Evolutionary conservation across 2,329 filamentous ascomycete genomes (phyloP), one percentile per base, ranked within the genome.

Genomic region (Byssochlamys sp.): DNA sequence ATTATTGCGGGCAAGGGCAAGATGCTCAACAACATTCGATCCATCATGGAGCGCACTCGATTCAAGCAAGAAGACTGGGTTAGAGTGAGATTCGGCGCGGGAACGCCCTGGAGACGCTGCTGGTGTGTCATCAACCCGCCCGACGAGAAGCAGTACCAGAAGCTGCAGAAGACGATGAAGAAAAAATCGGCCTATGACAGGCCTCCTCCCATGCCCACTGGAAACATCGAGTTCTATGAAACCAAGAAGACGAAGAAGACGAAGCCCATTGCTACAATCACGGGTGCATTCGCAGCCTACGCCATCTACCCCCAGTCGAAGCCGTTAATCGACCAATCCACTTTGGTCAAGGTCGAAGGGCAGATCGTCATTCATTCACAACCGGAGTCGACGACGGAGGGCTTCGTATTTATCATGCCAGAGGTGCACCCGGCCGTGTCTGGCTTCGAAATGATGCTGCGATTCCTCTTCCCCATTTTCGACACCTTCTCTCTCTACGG

Each of bases 371-470:
- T 96, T 45, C 91, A 96, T 73, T 87, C 87, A 0, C 83, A 85
- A 11, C 86, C 89, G 7, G 85, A 90, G 24, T 86, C 87, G 0
- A 84, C 85, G 2, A 88, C 88, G 0, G 94, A 99, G 70, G 94
- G 94, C 0, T 96, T 96, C 66, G 90, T 99, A 3, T 99, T 99
- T 68, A 86, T 97, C 64, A 96, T 99, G 91, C 94, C 94, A 3
- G 94, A 99, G 72, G 84, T 88, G 1, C 90, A 90, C 67, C 87
- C 92, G n/a, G 91, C 90, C 19, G 88, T 99, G 11, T 89, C 85
- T 56, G 94, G 94, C 0, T 96, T 97, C 65, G 94, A 97, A 72
- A 96, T 95, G 80, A 87, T 99, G 80, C 79, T 99, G 33, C 84
- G 90, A 52, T 96, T 89, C 76, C 79, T 99, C 11, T 95, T 99